Base-by-base conservation (phyloP, 169 alveolate species). In the Eimeria tenella region DNA sequence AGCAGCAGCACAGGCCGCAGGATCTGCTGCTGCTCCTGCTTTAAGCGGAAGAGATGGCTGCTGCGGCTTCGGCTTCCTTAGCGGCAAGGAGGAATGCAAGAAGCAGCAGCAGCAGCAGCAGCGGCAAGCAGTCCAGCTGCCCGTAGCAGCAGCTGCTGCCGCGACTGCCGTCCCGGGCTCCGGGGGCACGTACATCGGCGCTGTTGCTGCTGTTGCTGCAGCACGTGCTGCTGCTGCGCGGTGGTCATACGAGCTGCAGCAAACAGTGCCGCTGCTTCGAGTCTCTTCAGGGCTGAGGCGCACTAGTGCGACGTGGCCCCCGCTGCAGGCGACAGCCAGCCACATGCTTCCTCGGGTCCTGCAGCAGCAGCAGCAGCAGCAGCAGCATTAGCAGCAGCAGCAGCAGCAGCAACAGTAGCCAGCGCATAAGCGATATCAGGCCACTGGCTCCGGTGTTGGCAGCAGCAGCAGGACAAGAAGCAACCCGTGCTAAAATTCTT, bases 21-120 rank as follows among this genome's bases (percentile, higher is more conserved):
- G 19, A 7, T 1, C 52, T 25, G 58, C 84, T 31, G 84, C 84
- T 73, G 84, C 52, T 31, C 19, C 52, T 25, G 60, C 56, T 23
- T 23, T 65, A 5, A 65, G 23, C 31, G 75, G 75, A 19, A 65
- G 8, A 21, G 42, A 10, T 3, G n/a, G 77, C 56, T 3, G 84
- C 84, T 4, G 58, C n/a, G 52, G 84, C 84, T 21, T 25, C 21
- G 56, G 84, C 84, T 73, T 73, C 56, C 84, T 21, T 31, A 73
- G 56, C 17, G 52, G 84, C 60, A 73, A 31, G 6, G 84, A 7
- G 9, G 84, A 73, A 19, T 73, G 84, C 58, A 73, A 31, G 84
- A 73, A 73, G 84, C 84, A 73, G 84, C 84, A 73, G 84, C 84
- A 73, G 56, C 84, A 73, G 84, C 84, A 25, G 84, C 84, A 73